Percentiles rank a stretch among this genome's conserved stretches.
These are phyloP conservation scores for Penicillium alfredii DNA, from an alignment of 495 filamentous ascomycete species.

Conservation along the genomic window DNA sequence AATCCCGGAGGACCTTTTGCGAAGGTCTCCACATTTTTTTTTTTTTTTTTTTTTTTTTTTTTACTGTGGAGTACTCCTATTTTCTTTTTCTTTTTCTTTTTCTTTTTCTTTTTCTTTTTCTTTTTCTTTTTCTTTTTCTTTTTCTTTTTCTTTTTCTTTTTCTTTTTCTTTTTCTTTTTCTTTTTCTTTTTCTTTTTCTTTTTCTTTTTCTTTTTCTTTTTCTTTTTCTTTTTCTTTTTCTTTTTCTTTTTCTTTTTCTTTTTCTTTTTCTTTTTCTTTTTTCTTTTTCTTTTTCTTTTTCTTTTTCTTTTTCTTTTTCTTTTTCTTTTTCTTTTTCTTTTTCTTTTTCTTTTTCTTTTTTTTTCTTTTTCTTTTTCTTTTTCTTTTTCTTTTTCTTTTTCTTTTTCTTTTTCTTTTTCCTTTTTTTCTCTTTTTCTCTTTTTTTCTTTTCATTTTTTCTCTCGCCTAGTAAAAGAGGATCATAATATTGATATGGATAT, in stretches of 20 bases:
- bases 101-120: slow-evolving; percentile 12
- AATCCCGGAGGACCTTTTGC: slow-evolving; percentile 16
- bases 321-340: no score
- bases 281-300: slow-evolving; percentile 10
- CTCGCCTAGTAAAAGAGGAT: no score
- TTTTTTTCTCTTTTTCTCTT: no score
- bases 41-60: slow-evolving; percentile 1
- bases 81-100: slow-evolving; percentile 21
- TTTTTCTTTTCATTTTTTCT: no score
- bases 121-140: slow-evolving; percentile 7
- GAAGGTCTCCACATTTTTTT: slow-evolving; percentile 19
- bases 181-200: slow-evolving; percentile 14
- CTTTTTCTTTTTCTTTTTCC: no score
- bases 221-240: slow-evolving; percentile 12
- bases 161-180: slow-evolving; percentile 9
- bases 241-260: slow-evolving; percentile 10
- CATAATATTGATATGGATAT: no score
- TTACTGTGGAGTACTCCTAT: no score
- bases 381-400: no score
- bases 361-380: no score
- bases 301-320: no score
- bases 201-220: slow-evolving; percentile 9
- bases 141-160: slow-evolving; percentile 4
- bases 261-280: slow-evolving; percentile 4
- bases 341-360: no score